phyloP scores from a whole-genome alignment of 495 filamentous ascomycete species.

The Neurospora discreta region DNA sequence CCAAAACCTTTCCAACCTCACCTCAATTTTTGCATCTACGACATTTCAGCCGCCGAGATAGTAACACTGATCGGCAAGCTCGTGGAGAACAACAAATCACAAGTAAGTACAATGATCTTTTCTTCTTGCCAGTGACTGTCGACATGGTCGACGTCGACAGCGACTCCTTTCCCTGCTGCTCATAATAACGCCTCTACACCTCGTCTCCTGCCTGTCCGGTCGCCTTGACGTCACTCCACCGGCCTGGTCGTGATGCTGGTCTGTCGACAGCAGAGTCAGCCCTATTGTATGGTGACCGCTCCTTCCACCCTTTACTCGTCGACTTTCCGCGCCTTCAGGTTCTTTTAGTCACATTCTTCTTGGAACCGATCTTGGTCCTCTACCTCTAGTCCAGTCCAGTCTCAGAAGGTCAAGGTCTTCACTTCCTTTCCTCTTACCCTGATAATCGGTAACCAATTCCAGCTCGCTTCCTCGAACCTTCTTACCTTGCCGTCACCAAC shows the following conservation, averaged over 20 bases:
- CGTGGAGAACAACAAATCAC: neutral
- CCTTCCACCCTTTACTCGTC: neutral
- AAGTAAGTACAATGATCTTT: neutral
- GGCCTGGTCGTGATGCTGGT: neutral
- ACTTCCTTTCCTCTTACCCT: neutral
- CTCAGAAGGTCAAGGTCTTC: neutral
- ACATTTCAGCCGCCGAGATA: neutral
- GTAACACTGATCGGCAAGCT: neutral
- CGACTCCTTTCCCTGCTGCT: neutral
- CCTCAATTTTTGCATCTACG: neutral
- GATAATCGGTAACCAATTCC: neutral
- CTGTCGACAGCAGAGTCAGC: neutral
- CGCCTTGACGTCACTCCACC: neutral
- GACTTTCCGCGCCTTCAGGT: neutral
- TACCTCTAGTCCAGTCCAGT: neutral
- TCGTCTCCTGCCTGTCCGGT: neutral
- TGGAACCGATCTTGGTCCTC: neutral
- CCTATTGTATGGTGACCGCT: neutral
- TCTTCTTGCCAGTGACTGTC: neutral
- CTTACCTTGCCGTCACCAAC: neutral
- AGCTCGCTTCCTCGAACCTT: neutral
- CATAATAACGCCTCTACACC: neutral
- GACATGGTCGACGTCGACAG: neutral
- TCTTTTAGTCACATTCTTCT: neutral
- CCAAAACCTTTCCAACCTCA: neutral